phyloP scores from a whole-genome alignment of 768 basidiomycete genomes.

The Gelatoporia subvermispora region DNA sequence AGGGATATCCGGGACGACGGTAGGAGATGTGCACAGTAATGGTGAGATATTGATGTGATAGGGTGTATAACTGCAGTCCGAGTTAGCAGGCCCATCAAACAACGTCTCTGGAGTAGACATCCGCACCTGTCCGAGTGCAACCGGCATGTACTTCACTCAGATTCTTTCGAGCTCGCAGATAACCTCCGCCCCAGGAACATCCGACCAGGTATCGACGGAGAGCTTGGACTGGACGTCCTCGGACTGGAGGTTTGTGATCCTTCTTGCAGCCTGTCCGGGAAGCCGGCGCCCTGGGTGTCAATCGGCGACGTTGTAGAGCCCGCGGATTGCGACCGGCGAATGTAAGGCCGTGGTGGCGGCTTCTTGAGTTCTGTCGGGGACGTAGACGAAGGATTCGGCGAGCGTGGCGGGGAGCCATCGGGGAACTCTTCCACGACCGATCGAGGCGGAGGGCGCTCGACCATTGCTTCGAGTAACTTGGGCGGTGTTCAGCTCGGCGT shows the following conservation, averaged over 20 bases:
- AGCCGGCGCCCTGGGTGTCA: too few species aligned
- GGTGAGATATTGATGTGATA: too few species aligned
- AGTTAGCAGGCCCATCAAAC: too few species aligned
- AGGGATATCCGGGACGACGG: too few species aligned
- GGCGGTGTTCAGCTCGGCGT: not conserved
- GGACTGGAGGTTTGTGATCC: conserved; percentile 3
- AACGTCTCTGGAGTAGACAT: too few species aligned
- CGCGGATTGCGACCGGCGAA: conserved; percentile 51
- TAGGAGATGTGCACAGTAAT: too few species aligned
- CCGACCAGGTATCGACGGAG: conserved; percentile 2
- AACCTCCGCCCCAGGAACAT: conserved; percentile 11
- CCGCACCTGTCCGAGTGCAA: too few species aligned
- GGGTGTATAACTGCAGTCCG: too few species aligned
- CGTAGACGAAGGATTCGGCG: conserved; percentile 4
- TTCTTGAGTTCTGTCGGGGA: conserved; percentile 29
- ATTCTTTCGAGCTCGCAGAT: conserved; percentile 7
- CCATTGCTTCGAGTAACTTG: conserved; percentile 83
- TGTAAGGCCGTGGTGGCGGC: conserved; percentile 52
- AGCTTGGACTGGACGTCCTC: conserved; percentile 4
- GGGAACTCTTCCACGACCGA: conserved; percentile 54
- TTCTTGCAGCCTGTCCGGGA: conserved; percentile 7
- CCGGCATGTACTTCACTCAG: not conserved
- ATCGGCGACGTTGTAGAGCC: conserved; percentile 20
- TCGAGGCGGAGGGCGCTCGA: conserved; percentile 78
- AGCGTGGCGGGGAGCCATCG: conserved; percentile 6